Evolutionary conservation across 2,329 filamentous ascomycete species (phyloP), one percentile per base, ranked within the genome.

Genomic region (Fusarium illudens): DNA sequence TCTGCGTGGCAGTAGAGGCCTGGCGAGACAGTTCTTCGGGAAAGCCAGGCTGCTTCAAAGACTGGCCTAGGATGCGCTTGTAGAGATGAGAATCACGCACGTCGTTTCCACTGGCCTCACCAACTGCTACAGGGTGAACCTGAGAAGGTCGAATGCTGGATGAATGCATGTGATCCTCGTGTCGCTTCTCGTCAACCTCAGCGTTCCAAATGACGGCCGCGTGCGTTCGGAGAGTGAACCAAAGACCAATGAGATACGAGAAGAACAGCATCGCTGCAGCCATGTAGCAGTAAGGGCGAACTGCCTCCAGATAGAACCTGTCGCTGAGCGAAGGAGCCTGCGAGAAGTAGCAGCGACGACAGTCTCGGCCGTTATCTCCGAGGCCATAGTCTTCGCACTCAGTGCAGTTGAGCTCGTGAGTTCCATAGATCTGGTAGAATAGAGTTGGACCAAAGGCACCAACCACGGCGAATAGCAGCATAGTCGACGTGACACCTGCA

Each of bases 401-500:
- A 60, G 88, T 87, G 75, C 96, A 99, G 75, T 93, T 96, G 54
- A 99, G 87, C 81, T 99, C 94, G 76, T 99, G 96, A 50, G 94
- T 97, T 71, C 96, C 96, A 78, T 98, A 98, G 67, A 99, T 97
- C 76, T 99, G 95, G 80, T 98, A 99, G 81, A 99, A 99, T 13
- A 99, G 82, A 0, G 96, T 99, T 3, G 96, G 96, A 0, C 95
- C 92, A 79, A 99, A 99, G 9, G 95, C 93, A 65, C 92, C 95
- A 72, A 99, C 96, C 36, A 97, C 92, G 22, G 96, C 95, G 77
- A 99, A 99, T 10, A 99, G 85, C 59, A 99, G 82, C 96, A 99
- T 99, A 0, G 96, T 99, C 3, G 94, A 97, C 1, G 95, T 98
- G 32, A 98, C 96, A 76, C 96, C 94, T 29, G 96, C 96, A 32